Evolutionary conservation across 164 flowering plant species (phyloP).

Genomic region (Vitis rupestris): DNA sequence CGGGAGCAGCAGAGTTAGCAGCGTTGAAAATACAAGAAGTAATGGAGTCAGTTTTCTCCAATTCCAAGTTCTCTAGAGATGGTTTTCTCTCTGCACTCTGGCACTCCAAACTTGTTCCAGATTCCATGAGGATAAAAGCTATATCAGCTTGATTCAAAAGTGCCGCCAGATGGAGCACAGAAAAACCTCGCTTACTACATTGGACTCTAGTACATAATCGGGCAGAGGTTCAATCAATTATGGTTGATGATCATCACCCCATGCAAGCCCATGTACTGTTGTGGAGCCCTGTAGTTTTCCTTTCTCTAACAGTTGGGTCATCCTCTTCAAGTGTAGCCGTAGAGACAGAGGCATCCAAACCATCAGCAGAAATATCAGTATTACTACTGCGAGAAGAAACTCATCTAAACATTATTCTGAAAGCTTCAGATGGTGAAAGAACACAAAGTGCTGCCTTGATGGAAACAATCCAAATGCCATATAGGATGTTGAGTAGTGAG

Average conservation of each 20-base stretch:
- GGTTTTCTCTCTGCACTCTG: constrained; percentile 57
- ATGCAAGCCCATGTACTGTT: no score
- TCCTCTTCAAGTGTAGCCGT: constrained; percentile 68
- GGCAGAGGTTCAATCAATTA: no score
- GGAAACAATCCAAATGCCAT: no score
- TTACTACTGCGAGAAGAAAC: constrained; percentile 9
- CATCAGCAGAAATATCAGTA: constrained; percentile 19
- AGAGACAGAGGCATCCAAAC: constrained; percentile 32
- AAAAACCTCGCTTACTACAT: no score
- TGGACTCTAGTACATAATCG: no score
- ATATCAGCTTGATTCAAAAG: constrained; percentile 88
- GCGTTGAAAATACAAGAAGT: constrained; percentile 38
- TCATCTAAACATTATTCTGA: constrained; percentile 40
- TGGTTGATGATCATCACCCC: no score
- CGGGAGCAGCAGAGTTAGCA: constrained; percentile 33
- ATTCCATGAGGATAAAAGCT: constrained; percentile 79
- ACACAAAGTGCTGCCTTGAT: constrained; percentile 64
- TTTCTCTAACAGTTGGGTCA: constrained; percentile 72
- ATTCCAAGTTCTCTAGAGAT: constrained; percentile 49
- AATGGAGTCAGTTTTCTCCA: constrained; percentile 54
- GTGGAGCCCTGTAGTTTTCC: constrained; percentile 26
- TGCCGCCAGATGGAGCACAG: constrained; percentile 49
- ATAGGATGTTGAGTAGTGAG: no score
- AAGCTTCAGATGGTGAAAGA: constrained; percentile 67
- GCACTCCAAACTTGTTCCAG: constrained; percentile 68